These are phyloP conservation scores for Colletotrichum horii DNA, from an alignment of 2,329 filamentous ascomycete species.

Conservation along the genomic window DNA sequence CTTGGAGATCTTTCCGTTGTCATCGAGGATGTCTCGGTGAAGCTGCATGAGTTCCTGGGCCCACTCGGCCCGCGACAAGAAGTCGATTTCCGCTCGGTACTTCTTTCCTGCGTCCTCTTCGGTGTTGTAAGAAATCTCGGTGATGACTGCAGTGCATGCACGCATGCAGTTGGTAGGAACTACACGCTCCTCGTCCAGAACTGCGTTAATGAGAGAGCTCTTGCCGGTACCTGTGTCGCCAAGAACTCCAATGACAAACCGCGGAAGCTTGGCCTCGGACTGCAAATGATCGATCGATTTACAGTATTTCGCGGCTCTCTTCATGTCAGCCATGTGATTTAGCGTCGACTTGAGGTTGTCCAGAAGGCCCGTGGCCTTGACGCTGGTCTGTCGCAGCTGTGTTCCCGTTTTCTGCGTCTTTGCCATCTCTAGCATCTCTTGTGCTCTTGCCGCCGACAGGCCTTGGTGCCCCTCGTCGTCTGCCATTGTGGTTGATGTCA, in stretches of 20 bases:
- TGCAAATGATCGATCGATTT: not conserved
- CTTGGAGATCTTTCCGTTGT: constrained; percentile 38
- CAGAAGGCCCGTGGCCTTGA: not conserved
- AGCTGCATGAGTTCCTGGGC: constrained; percentile 53
- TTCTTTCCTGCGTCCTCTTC: constrained; percentile 34
- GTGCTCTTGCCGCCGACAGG: not conserved
- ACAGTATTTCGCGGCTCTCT: not conserved
- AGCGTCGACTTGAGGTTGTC: not conserved
- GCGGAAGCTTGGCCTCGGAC: constrained; percentile 33
- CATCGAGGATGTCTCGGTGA: constrained; percentile 50
- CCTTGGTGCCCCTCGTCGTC: not conserved
- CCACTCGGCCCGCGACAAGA: constrained; percentile 59
- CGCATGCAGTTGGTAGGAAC: constrained; percentile 55
- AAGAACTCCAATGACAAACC: constrained; percentile 59
- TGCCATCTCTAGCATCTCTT: not conserved
- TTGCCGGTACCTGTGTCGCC: constrained; percentile 69
- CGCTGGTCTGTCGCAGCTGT: not conserved
- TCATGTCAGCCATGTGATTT: not conserved
- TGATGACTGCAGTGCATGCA: constrained; percentile 67
- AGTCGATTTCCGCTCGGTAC: constrained; percentile 64
- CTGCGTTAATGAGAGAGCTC: constrained; percentile 66
- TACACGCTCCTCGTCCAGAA: constrained; percentile 63
- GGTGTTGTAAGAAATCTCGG: constrained; percentile 63
- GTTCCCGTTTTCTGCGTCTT: not conserved
- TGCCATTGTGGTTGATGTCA: not conserved